Base-by-base conservation (phyloP, 2,329 filamentous ascomycete genomes). In the Scedosporium minutisporum region DNA sequence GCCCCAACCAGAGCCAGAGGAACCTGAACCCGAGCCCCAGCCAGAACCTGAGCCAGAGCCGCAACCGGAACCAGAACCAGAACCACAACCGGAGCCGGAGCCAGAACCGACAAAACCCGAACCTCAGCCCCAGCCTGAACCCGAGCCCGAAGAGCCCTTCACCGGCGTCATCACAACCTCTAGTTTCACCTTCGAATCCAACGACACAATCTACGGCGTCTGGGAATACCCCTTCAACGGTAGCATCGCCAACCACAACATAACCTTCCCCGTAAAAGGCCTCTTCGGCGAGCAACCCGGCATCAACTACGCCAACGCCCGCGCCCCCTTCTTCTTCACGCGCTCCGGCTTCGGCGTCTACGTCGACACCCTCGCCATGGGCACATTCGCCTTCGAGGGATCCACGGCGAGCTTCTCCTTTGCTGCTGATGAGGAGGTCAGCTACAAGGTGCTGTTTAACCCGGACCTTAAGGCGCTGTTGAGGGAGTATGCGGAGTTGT, bases 341-440 rank as follows among this genome's bases (percentile, higher is more conserved):
- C 51, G 51, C 18, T 55, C 51, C 51, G 51, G 51, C 51, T 55
- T 55, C 51, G 51, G 51, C 51, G 51, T 55, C 51, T 55, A 55
- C 51, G 51, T 55, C 51, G 51, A 55, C 51, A 55, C 51, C 51
- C 51, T 55, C 23, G 51, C 51, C 51, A 55, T 55, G 51, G 51
- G 51, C 23, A 55, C 51, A 5, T 55, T 55, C 5, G 6, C 21
- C 51, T 55, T 55, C 51, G 18, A 55, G 51, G 51, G 51, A 4
- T 23, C 51, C 21, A 55, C 51, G 1, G 51, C 51, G 1, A 55
- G 51, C 51, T 55, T 55, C 51, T 55, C 51, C 23, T 55, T 55
- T 23, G 51, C 51, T n/a, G 51, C 51, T 7, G 51, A 55, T 6
- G 51, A 55, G 51, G 51, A 55, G 51, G 51, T 55, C 23, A 55